A percentile compares a stretch with the other conserved stretches of the same genome.
Evolutionary conservation across 1,284 basidiomycete genomes (phyloP).

Genomic region (Ustilago bromivora): DNA sequence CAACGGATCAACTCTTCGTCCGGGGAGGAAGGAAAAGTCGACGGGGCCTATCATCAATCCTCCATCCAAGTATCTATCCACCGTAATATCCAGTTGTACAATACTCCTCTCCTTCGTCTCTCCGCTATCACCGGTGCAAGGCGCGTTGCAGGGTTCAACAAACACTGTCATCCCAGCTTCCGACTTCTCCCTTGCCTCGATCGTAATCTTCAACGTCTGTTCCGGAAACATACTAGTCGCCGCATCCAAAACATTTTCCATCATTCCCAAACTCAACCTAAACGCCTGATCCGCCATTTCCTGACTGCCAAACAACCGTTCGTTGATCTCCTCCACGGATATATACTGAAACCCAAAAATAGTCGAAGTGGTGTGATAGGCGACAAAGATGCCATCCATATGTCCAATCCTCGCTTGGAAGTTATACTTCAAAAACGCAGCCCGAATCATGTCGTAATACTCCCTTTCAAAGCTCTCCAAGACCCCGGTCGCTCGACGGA

Average conservation of each 20-base stretch:
- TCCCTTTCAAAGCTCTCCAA: constrained; percentile 69
- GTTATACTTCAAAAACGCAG: constrained; percentile 94
- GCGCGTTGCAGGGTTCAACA: constrained; percentile 46
- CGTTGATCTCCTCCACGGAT: constrained; percentile 87
- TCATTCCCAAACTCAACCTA: constrained; percentile 78
- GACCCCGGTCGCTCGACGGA: constrained; percentile 60
- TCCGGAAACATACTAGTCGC: constrained; percentile 77
- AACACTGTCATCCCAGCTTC: constrained; percentile 49
- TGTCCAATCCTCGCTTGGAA: constrained; percentile 95
- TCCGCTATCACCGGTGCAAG: neutral
- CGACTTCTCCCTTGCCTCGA: constrained; percentile 49
- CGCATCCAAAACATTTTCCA: constrained; percentile 80
- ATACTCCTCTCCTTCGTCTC: constrained; percentile 18
- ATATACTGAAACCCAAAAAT: constrained; percentile 97
- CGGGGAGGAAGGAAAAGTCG: constrained; percentile 52
- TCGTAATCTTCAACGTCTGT: constrained; percentile 58
- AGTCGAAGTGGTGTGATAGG: constrained; percentile 90
- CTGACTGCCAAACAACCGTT: constrained; percentile 78
- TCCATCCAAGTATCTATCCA: constrained; percentile 64
- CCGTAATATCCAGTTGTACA: constrained; percentile 58
- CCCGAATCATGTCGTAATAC: constrained; percentile 81
- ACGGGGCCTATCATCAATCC: constrained; percentile 60
- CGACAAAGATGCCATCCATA: constrained; percentile 96
- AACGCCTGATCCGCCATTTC: constrained; percentile 81
- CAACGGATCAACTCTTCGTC: constrained; percentile 40